These are phyloP conservation scores for Gnomoniopsis sp. DNA, from an alignment of 2,329 filamentous ascomycete species.

Conservation along the genomic window DNA sequence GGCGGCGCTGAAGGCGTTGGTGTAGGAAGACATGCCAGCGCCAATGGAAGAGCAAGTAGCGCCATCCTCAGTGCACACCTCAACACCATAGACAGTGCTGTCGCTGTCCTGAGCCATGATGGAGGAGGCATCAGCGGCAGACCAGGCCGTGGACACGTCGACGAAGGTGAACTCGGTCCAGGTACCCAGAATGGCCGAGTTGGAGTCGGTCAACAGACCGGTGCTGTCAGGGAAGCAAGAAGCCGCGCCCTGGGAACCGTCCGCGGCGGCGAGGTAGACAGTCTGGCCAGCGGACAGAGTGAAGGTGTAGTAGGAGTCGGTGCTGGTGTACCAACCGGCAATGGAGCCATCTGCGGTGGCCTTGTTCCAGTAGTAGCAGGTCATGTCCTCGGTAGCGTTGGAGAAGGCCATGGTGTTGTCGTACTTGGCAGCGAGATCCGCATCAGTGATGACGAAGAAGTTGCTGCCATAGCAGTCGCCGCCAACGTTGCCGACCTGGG, in stretches of 20 bases:
- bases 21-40: slow-evolving; percentile 24
- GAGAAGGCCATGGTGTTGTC: slow-evolving; percentile 24
- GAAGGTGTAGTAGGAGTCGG: slow-evolving; percentile 37
- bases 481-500: slow-evolving; percentile 46
- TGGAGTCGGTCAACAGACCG: slow-evolving; percentile 30
- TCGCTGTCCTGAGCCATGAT: slow-evolving; percentile 38
- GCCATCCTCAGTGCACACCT: slow-evolving; percentile 35
- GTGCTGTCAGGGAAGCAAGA: slow-evolving; percentile 33
- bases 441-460: slow-evolving; percentile 40
- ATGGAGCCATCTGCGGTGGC: slow-evolving; percentile 41
- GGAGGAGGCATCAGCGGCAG: slow-evolving; percentile 48
- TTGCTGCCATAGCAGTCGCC: slow-evolving; percentile 47
- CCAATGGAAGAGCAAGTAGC: slow-evolving; percentile 30
- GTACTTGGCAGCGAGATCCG: slow-evolving; percentile 35
- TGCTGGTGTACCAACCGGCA: slow-evolving; percentile 44
- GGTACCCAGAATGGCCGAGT: slow-evolving; percentile 40
- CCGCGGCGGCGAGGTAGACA: slow-evolving; percentile 42
- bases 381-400: slow-evolving; percentile 25
- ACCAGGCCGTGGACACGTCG: slow-evolving; percentile 43
- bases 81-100: slow-evolving; percentile 34
- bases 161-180: slow-evolving; percentile 49
- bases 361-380: slow-evolving; percentile 51
- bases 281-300: slow-evolving; percentile 33
- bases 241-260: slow-evolving; percentile 46
- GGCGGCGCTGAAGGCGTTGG: slow-evolving; percentile 33